phyloP scores from a whole-genome alignment of 1,139 yeast species.

The Taphrina communis region DNA sequence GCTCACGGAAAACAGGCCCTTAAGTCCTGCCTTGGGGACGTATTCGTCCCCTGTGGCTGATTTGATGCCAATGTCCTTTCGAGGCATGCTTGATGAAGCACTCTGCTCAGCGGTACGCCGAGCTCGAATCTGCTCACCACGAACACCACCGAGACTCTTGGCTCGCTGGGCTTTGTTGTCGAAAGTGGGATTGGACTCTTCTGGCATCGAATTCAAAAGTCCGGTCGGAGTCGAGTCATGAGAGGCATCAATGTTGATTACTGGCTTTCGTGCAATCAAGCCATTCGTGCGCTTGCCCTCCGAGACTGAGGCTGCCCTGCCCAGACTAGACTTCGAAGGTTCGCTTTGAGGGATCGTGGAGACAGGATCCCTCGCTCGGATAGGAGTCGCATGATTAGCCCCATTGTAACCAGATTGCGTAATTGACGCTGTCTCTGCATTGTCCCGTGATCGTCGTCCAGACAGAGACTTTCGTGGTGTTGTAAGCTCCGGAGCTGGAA shows the following conservation, averaged over 20 bases:
- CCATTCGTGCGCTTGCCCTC: slow-evolving; percentile 14
- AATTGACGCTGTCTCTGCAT: not conserved
- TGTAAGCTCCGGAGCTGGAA: slow-evolving; percentile 23
- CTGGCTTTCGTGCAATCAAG: slow-evolving; percentile 6
- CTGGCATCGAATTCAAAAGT: not conserved
- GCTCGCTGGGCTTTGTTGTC: slow-evolving; percentile 32
- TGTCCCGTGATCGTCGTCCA: slow-evolving; percentile 17
- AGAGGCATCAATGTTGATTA: slow-evolving; percentile 1
- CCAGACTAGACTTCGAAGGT: slow-evolving; percentile 15
- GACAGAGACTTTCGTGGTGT: slow-evolving; percentile 32
- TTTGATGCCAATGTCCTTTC: not conserved
- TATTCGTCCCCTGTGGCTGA: slow-evolving; percentile 22
- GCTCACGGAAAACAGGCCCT: slow-evolving; percentile 94
- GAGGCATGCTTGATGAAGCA: not conserved
- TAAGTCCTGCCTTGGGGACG: slow-evolving; percentile 57
- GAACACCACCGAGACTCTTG: slow-evolving; percentile 31
- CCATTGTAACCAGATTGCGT: not conserved
- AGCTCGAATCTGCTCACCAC: slow-evolving; percentile 34
- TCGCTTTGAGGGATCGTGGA: not conserved
- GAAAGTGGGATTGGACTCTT: not conserved
- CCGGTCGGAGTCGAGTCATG: not conserved
- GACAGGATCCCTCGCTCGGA: not conserved
- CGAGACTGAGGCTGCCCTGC: slow-evolving; percentile 28
- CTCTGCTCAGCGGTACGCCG: slow-evolving; percentile 9
- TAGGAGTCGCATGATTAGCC: not conserved